Evolutionary conservation across 805 yeast genomes (phyloP), one percentile per base, ranked within the genome.

Genomic region (Starmerella sirachaensis): DNA sequence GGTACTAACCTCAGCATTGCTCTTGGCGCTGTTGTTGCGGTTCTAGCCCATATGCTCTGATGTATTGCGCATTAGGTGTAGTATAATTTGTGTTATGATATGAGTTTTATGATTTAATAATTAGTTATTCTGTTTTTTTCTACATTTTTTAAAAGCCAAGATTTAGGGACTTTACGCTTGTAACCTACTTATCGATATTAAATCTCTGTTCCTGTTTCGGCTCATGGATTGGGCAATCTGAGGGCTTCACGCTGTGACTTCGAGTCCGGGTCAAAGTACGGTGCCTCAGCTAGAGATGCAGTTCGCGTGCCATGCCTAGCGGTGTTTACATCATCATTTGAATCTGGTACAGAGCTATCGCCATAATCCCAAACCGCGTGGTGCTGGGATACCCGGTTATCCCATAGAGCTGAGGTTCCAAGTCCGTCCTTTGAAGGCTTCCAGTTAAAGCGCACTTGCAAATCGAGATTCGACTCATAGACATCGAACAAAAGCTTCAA

Each of bases 401-500:
- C 76, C 76, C 76, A 71, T 23, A 69, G 46, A 5, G 74, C 76
- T 13, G 45, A 41, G 14, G 42, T 33, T 3, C 45, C 45, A 3
- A 33, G 32, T 3, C 45, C 45, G 21, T 68, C 61, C 39, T 56
- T 55, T 12, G 66, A 51, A 29, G 63, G 60, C 37, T 58, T 54
- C 74, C 74, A 68, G 39, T 59, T 63, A 57, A 66, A 64, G 45
- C 74, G 58, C 17, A 65, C 70, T 51, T 69, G 73, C 44, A 69
- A 40, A 19, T 53, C 58, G 19, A 51, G 51, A 32, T 48, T 47
- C 28, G 46, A 45, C 31, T 46, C 50, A 30, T 46, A 45, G 12
- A 46, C 42, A 38, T 61, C 58, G 50, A 66, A 68, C 49, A 81
- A 61, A 51, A 77, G 72, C 35, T 68, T 58, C 49, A 81, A 62